Evolutionary conservation across 352 stramenopile species (phyloP).

Genomic region (Pythium chondricola): DNA sequence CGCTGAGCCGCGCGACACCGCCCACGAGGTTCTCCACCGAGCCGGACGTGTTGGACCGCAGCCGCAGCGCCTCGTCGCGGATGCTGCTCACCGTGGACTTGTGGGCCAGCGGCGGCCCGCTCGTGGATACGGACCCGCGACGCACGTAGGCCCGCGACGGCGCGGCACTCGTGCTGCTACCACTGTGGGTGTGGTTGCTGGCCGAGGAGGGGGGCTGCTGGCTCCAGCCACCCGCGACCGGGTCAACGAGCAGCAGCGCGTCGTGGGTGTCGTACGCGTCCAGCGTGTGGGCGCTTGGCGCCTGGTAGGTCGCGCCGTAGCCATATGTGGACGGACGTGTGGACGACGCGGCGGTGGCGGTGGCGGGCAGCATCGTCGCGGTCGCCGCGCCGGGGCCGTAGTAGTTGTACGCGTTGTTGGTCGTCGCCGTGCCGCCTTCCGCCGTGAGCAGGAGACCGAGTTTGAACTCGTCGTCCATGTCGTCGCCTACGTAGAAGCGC

Average conservation of each 20-base stretch:
- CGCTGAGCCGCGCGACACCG: constrained; percentile 3
- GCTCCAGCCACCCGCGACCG: constrained; percentile 6
- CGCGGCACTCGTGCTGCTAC: background rate
- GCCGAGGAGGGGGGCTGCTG: background rate
- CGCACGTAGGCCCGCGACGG: too few species aligned
- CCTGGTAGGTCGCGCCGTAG: constrained; percentile 29
- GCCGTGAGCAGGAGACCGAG: constrained; percentile 63
- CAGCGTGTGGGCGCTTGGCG: constrained; percentile 9
- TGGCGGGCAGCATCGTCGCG: background rate
- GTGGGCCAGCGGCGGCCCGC: background rate
- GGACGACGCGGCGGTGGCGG: constrained; percentile 15
- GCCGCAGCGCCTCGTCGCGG: constrained; percentile 60
- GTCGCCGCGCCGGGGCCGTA: background rate
- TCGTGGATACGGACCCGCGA: background rate
- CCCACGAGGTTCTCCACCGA: constrained; percentile 21
- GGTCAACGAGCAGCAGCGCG: constrained; percentile 6
- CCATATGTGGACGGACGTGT: too few species aligned
- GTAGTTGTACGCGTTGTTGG: background rate
- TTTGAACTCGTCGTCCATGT: constrained; percentile 71
- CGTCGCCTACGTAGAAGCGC: constrained; percentile 68
- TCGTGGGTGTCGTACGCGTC: constrained; percentile 26
- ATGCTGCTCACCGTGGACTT: constrained; percentile 39
- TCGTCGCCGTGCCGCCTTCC: too few species aligned
- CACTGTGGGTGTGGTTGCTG: background rate
- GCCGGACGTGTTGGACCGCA: constrained; percentile 46